These are phyloP conservation scores for Lachancea thermotolerans DNA, from an alignment of 805 yeast species.

Conservation along the genomic window DNA sequence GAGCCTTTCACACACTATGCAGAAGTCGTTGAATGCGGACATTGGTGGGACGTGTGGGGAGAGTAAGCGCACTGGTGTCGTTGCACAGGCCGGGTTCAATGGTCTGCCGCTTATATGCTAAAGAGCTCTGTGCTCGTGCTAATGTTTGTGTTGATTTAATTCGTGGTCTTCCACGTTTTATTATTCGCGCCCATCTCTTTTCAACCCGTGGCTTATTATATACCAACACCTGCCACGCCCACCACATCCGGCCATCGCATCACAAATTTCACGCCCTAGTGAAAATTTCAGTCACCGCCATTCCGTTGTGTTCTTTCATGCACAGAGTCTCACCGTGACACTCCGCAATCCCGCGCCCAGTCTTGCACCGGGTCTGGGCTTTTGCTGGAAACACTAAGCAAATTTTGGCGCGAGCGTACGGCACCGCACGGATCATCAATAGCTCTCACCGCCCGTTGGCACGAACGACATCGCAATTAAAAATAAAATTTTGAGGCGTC, in stretches of 20 bases:
- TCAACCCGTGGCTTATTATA: neutral
- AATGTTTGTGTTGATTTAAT: too few relatives aligned
- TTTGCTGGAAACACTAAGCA: neutral
- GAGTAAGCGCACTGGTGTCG: too few relatives aligned
- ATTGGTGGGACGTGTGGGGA: neutral
- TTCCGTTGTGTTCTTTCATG: neutral
- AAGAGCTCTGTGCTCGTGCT: too few relatives aligned
- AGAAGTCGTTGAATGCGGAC: conserved; percentile 45
- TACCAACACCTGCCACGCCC: neutral
- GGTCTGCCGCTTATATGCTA: too few relatives aligned
- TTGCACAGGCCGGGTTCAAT: too few relatives aligned
- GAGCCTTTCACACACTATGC: conserved; percentile 47
- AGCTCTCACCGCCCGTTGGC: neutral
- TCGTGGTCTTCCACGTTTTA: too few relatives aligned
- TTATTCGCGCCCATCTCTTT: too few relatives aligned
- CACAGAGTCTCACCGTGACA: neutral
- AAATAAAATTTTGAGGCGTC: neutral
- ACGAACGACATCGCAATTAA: neutral
- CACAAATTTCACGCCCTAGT: neutral
- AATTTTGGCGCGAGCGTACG: neutral
- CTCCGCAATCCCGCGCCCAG: neutral
- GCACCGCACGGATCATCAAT: neutral
- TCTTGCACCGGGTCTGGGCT: neutral
- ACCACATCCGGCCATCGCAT: neutral
- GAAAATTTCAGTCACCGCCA: neutral